A percentile compares a stretch with the other conserved stretches of the same genome.
Evolutionary conservation across 2,329 filamentous ascomycete species (phyloP).

Genomic region (Dendrostoma leiphaemia): DNA sequence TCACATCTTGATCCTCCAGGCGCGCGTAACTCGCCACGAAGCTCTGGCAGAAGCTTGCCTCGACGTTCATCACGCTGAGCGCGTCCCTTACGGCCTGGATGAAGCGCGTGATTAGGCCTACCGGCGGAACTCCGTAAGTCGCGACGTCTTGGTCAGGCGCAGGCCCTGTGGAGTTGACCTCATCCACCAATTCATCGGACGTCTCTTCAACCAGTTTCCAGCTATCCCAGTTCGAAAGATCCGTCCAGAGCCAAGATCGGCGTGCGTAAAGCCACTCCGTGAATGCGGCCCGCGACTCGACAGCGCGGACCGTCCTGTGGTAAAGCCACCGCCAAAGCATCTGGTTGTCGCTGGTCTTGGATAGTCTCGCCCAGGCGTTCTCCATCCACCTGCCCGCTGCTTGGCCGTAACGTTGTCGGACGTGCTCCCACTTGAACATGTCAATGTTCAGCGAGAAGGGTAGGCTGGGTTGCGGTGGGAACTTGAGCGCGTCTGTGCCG

Average conservation of each 20-base stretch:
- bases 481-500: slow-evolving; percentile 5
- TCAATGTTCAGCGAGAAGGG: not conserved
- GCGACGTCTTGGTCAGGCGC: not conserved
- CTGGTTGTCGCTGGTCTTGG: not conserved
- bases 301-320: not conserved
- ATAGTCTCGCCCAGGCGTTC: not conserved
- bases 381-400: slow-evolving; percentile 1
- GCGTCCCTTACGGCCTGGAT: not conserved
- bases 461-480: not conserved
- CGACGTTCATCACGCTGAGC: not conserved
- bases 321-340: slow-evolving; percentile 11
- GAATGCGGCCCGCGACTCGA: not conserved
- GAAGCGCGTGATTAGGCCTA: not conserved
- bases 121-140: not conserved
- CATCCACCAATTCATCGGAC: not conserved
- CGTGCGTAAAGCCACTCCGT: not conserved
- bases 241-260: not conserved
- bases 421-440: not conserved
- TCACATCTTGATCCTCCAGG: not conserved
- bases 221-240: not conserved
- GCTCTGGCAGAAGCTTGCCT: not conserved
- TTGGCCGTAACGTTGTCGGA: not conserved
- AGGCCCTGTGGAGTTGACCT: not conserved
- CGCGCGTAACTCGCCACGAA: not conserved
- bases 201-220: not conserved